phyloP scores from a whole-genome alignment of 2,329 filamentous ascomycete genomes.

The Nemania sp. region DNA sequence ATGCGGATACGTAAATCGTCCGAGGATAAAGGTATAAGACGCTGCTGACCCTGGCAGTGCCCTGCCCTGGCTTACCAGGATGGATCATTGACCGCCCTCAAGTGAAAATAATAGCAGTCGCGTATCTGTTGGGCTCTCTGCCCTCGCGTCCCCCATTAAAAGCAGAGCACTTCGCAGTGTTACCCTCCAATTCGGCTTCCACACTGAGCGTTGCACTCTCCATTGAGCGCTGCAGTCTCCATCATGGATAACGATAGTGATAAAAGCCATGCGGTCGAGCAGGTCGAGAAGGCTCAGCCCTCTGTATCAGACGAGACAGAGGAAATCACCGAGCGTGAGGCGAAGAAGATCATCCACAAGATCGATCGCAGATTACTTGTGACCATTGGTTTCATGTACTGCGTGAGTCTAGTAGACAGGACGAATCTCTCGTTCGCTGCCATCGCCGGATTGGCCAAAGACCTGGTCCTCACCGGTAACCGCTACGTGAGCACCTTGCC shows the following conservation, averaged over 20 bases:
- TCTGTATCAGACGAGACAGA: conserved; percentile 37
- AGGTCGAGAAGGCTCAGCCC: conserved; percentile 30
- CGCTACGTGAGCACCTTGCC: conserved; percentile 39
- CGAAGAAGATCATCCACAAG: conserved; percentile 68
- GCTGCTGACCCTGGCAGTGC: too few species aligned
- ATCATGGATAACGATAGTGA: conserved; percentile 39
- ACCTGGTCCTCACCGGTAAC: conserved; percentile 51
- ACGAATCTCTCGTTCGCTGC: conserved; percentile 75
- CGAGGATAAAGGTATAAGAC: too few species aligned
- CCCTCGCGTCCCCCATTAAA: background rate
- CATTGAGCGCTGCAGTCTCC: background rate
- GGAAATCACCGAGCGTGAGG: conserved; percentile 63
- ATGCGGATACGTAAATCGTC: background rate
- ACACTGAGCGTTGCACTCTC: too few species aligned
- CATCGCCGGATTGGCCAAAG: conserved; percentile 66
- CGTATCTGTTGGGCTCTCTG: background rate
- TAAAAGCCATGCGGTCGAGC: conserved; percentile 33
- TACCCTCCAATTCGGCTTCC: background rate
- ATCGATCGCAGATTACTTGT: conserved; percentile 69
- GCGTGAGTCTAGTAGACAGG: conserved; percentile 76
- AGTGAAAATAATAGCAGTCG: background rate
- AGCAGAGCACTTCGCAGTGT: background rate
- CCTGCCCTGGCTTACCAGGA: background rate
- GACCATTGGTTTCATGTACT: conserved; percentile 70
- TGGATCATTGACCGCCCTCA: background rate